Conservation (phyloP, 2,329 filamentous ascomycete genomes). For the Onygenales sp. region DNA sequence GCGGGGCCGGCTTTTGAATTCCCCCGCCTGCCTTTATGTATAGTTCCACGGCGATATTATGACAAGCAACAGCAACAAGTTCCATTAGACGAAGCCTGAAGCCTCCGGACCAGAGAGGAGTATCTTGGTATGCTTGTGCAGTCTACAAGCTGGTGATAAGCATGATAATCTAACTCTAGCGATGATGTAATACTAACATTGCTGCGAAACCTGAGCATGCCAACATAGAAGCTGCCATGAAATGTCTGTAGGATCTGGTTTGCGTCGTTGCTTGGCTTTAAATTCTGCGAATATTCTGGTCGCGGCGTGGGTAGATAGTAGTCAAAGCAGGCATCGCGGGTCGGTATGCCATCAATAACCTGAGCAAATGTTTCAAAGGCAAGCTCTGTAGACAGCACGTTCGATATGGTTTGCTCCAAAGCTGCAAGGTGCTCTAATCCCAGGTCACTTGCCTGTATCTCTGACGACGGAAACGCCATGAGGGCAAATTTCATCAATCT, state of each 20-base stretch:
- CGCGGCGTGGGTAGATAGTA: neutral
- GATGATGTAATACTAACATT: neutral
- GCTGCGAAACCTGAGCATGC: neutral
- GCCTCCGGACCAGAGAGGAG: slow-evolving; percentile 7
- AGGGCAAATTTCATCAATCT: too few species aligned
- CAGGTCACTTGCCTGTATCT: too few species aligned
- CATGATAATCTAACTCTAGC: neutral
- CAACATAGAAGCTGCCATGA: neutral
- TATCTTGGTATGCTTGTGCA: slow-evolving; percentile 6
- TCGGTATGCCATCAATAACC: slow-evolving; percentile 6
- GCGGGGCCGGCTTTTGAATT: neutral
- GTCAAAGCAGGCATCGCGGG: slow-evolving; percentile 5
- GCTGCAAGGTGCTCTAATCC: too few species aligned
- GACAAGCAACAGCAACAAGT: slow-evolving; percentile 11
- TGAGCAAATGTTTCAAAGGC: slow-evolving; percentile 2
- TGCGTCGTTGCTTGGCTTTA: neutral
- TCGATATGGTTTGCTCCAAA: slow-evolving; percentile 3
- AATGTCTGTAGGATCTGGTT: neutral
- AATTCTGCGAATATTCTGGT: neutral
- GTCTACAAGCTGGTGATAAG: slow-evolving; percentile 1
- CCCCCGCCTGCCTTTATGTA: slow-evolving; percentile 9
- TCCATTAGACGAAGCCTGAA: slow-evolving; percentile 14
- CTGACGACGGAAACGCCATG: too few species aligned
- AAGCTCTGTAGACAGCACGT: slow-evolving; percentile 3
- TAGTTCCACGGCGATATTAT: slow-evolving; percentile 15